phyloP scores from a whole-genome alignment of 2,329 filamentous ascomycete genomes.

The Fusarium agapanthi region DNA sequence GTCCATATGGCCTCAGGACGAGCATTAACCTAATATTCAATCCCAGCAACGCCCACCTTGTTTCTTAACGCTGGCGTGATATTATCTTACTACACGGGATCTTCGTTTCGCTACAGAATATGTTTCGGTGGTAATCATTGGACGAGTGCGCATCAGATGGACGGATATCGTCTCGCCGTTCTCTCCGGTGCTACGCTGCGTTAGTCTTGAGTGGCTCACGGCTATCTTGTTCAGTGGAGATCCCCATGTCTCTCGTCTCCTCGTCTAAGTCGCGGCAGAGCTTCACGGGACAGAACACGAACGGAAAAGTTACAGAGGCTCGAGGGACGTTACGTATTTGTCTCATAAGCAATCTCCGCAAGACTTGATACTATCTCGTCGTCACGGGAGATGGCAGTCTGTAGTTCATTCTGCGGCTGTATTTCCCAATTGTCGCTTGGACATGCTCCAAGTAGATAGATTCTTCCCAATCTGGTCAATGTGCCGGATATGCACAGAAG shows the following conservation, averaged over 20 bases:
- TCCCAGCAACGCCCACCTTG: background rate
- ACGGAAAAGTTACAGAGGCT: background rate
- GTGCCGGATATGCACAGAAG: constrained; percentile 7
- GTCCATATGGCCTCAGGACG: background rate
- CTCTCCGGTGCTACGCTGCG: constrained; percentile 15
- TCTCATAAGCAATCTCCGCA: constrained; percentile 26
- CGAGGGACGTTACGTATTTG: constrained; percentile 15
- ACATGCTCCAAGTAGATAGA: background rate
- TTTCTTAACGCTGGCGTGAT: constrained; percentile 10
- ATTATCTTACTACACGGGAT: background rate
- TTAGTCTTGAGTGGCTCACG: constrained; percentile 14
- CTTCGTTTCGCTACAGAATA: constrained; percentile 10
- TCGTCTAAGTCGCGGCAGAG: background rate
- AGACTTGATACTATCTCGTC: constrained; percentile 8
- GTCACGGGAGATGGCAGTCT: background rate
- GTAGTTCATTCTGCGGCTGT: background rate
- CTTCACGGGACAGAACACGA: background rate
- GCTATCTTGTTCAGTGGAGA: constrained; percentile 7
- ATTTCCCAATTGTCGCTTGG: constrained; percentile 8
- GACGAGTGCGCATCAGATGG: constrained; percentile 5
- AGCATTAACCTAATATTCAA: constrained; percentile 3
- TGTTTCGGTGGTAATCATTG: constrained; percentile 9
- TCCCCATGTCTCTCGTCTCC: background rate
- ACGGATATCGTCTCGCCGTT: constrained; percentile 23
- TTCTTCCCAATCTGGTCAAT: constrained; percentile 8